These are phyloP conservation scores for Cucurbita pepo DNA, from an alignment of 306 rosid genomes.

Conservation along the genomic window DNA sequence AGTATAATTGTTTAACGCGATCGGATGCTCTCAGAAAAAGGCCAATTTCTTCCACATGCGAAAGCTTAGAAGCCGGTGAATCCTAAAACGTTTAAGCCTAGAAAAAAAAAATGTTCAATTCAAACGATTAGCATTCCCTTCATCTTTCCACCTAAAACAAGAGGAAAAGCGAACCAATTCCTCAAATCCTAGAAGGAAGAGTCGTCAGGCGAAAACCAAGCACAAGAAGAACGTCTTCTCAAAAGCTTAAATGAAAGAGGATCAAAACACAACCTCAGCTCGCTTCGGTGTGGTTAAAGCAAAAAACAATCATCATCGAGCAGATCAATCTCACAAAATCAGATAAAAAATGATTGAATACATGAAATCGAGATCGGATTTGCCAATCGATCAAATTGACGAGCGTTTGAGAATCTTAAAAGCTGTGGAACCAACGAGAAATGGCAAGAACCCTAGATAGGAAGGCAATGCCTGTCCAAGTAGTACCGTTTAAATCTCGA, in stretches of 20 bases:
- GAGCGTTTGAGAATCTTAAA: not conserved
- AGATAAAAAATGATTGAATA: not conserved
- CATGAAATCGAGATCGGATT: not conserved
- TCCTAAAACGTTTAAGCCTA: not conserved
- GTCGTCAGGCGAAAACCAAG: not conserved
- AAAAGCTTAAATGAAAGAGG: conserved; percentile 2
- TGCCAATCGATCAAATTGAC: too few species aligned
- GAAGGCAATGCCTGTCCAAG: not conserved
- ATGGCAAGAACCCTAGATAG: not conserved
- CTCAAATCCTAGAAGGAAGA: not conserved
- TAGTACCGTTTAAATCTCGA: not conserved
- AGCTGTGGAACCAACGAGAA: not conserved
- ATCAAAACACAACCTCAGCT: not conserved
- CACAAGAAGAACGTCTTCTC: not conserved
- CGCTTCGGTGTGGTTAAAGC: conserved; percentile 11
- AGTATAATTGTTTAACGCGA: not conserved
- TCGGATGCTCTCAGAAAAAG: conserved; percentile 1
- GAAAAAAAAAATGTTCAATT: not conserved
- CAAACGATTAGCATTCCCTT: not conserved
- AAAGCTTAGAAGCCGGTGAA: not conserved
- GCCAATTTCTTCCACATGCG: conserved; percentile 4
- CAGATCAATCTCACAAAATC: not conserved
- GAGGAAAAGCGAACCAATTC: not conserved
- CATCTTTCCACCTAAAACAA: not conserved
- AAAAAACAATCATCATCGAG: conserved; percentile 6